phyloP scores from a whole-genome alignment of 768 basidiomycete genomes.

The Daedaleopsis sinensis region DNA sequence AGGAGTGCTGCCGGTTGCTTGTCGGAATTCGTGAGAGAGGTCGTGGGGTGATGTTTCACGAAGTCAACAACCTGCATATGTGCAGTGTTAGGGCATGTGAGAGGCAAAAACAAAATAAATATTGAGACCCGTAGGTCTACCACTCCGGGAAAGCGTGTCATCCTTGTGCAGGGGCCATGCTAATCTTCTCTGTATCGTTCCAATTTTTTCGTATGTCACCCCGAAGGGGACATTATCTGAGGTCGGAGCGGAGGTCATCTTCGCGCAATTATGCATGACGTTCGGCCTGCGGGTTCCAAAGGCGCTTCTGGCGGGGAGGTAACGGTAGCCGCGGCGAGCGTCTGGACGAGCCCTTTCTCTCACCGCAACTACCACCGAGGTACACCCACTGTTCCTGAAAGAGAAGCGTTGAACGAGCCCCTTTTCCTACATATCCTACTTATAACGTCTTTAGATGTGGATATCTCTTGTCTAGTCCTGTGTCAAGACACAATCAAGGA shows the following conservation, averaged over 20 bases:
- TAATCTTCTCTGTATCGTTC: constrained; percentile 99
- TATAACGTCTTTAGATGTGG: too few relatives aligned
- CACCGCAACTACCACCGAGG: neutral
- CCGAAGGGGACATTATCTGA: constrained; percentile 69
- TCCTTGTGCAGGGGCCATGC: constrained; percentile 99
- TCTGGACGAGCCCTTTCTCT: neutral
- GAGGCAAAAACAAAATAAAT: constrained; percentile 31
- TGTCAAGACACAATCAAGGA: neutral
- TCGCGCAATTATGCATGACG: constrained; percentile 1
- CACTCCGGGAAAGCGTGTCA: constrained; percentile 98
- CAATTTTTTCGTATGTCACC: constrained; percentile 98
- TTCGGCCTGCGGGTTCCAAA: constrained; percentile 1
- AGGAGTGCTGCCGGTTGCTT: too few relatives aligned
- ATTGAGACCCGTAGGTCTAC: constrained; percentile 55
- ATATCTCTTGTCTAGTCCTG: too few relatives aligned
- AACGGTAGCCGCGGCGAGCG: neutral
- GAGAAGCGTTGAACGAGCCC: too few relatives aligned
- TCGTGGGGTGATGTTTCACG: too few relatives aligned
- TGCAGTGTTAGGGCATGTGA: too few relatives aligned
- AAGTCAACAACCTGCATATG: too few relatives aligned
- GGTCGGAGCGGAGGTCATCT: neutral
- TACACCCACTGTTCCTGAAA: too few relatives aligned
- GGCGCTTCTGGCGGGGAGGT: neutral
- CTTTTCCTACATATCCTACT: too few relatives aligned
- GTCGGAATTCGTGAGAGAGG: too few relatives aligned